These are phyloP conservation scores for Anthoceros angustus DNA, from an alignment of 225 moss, liverwort and hornwort species.

Conservation along the genomic window DNA sequence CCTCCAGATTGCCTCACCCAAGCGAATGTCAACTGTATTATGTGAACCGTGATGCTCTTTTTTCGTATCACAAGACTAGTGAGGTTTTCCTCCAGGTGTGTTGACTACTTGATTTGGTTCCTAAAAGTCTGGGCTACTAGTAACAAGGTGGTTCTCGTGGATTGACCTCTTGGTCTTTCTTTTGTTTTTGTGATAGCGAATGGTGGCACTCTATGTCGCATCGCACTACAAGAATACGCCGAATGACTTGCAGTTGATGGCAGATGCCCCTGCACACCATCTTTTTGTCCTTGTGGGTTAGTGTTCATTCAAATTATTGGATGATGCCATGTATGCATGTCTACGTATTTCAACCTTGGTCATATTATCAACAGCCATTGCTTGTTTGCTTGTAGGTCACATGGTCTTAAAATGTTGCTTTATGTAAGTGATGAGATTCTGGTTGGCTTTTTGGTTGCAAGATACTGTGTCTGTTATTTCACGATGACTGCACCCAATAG, in stretches of 20 bases:
- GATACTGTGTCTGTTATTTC: too few relatives aligned
- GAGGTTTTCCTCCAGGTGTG: conserved; percentile 81
- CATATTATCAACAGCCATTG: too few relatives aligned
- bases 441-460: background rate
- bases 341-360: background rate
- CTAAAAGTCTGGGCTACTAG: too few relatives aligned
- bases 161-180: background rate
- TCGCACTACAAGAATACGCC: conserved; percentile 98
- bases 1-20: conserved; percentile 69
- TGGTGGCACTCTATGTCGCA: conserved; percentile 96
- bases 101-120: background rate
- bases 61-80: conserved; percentile 88
- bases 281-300: conserved; percentile 84
- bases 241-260: conserved; percentile 91
- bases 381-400: too few relatives aligned
- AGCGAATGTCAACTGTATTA: conserved; percentile 91
- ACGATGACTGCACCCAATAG: too few relatives aligned
- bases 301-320: conserved; percentile 14
- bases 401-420: background rate
- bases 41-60: conserved; percentile 86
- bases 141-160: too few relatives aligned
- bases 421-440: background rate
- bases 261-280: conserved; percentile 93
- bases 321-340: too few relatives aligned
- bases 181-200: conserved; percentile 33